These are phyloP conservation scores for Yarrowia hollandica DNA, from an alignment of 805 yeast species.

Conservation along the genomic window DNA sequence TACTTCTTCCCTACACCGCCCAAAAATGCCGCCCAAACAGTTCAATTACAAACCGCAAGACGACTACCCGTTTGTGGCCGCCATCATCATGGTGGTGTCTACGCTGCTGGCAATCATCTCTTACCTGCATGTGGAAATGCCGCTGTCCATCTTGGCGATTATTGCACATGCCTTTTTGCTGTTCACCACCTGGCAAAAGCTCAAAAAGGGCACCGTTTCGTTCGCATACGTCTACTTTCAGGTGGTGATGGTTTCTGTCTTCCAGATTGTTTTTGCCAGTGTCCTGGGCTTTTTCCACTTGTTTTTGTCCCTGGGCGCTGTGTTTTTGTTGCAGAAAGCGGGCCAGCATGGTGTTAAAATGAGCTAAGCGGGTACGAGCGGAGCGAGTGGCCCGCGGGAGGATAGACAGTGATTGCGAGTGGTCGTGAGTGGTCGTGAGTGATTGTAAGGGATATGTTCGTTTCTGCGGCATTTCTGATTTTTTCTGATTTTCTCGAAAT, in stretches of 20 bases:
- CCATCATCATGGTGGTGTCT: background rate
- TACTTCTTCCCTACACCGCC: background rate
- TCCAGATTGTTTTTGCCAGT: conserved; percentile 2
- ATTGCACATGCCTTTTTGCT: conserved; percentile 2
- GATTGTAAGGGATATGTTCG: too few species aligned
- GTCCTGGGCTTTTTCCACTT: conserved; percentile 4
- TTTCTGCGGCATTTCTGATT: too few species aligned
- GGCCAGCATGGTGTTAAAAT: background rate
- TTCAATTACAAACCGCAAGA: conserved; percentile 15
- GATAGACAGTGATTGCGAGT: too few species aligned
- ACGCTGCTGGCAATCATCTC: background rate
- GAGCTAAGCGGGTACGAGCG: background rate
- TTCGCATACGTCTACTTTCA: conserved; percentile 3
- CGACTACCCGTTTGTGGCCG: conserved; percentile 11
- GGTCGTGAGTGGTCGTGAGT: too few species aligned
- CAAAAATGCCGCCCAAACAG: background rate
- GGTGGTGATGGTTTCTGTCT: background rate
- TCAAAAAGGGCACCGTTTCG: background rate
- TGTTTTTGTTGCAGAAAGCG: background rate
- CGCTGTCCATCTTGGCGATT: background rate
- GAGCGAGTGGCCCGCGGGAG: too few species aligned
- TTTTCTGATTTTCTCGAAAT: too few species aligned
- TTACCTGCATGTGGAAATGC: conserved; percentile 1
- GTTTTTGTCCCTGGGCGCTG: background rate
- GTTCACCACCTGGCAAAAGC: background rate